These are phyloP conservation scores for Suillus spraguei DNA, from an alignment of 768 basidiomycete genomes.

Conservation along the genomic window DNA sequence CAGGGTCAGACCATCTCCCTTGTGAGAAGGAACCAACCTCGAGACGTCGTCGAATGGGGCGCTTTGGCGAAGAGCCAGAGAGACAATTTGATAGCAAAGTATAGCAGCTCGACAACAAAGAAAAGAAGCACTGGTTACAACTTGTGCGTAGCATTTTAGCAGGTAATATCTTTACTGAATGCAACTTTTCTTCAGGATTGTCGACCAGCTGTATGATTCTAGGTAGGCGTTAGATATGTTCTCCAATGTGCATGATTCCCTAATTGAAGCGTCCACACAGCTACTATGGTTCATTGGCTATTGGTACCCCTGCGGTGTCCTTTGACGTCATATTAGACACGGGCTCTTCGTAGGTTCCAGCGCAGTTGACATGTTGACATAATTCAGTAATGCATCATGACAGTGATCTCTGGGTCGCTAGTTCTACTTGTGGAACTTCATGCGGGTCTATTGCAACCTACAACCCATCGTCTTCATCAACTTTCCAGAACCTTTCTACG, in stretches of 20 bases:
- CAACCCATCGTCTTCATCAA: constrained; percentile 37
- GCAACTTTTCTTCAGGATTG: constrained; percentile 43
- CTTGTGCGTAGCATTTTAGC: constrained; percentile 38
- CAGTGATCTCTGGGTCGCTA: constrained; percentile 55
- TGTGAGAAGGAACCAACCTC: constrained; percentile 17
- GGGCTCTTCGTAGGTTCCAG: constrained; percentile 38
- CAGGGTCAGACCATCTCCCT: constrained; percentile 26
- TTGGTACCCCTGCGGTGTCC: constrained; percentile 49
- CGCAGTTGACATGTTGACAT: constrained; percentile 1
- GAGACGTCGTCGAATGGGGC: constrained; percentile 13
- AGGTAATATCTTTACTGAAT: constrained; percentile 10
- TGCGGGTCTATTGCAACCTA: constrained; percentile 36
- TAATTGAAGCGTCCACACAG: constrained; percentile 17
- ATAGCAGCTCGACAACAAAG: constrained; percentile 34
- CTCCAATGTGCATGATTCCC: not conserved
- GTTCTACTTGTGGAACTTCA: constrained; percentile 30
- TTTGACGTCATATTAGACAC: constrained; percentile 58
- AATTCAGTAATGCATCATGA: not conserved
- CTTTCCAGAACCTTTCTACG: constrained; percentile 37
- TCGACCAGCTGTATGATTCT: constrained; percentile 68
- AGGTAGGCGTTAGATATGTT: constrained; percentile 41
- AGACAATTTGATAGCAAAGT: constrained; percentile 46
- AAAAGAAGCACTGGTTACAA: constrained; percentile 55
- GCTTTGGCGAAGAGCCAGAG: constrained; percentile 47
- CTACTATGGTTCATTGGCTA: constrained; percentile 41